Base-by-base conservation (phyloP, 257 asterid species). In the Solanum corneliomulleri region DNA sequence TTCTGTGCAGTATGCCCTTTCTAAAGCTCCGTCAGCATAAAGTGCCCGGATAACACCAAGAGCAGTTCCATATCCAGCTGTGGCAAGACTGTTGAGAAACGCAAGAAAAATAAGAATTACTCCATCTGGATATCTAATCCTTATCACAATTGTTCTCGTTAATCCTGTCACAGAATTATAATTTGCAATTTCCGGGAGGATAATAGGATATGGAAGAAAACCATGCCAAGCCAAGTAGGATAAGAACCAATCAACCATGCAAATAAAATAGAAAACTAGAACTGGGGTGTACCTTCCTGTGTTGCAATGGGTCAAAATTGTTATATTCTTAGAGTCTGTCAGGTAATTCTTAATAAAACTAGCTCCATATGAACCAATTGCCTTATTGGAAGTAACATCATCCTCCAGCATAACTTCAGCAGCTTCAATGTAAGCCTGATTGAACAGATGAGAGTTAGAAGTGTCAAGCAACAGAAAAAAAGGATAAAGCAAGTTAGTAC, bases 51-150 rank as follows among this genome's bases (percentile, higher is more conserved):
- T 97, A 88, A 97, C 98, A 27, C 99, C 99, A 44, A 97, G 89
- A 90, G 99, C 99, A 89, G 99, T 97, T 91, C 99, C 99, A 92
- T 94, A 97, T 89, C 99, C 99, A 90, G 98, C 98, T 70, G 99
- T 97, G 66, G 99, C 99, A 78, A 97, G 95, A 86, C 98, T 97
- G 88, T 87, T 31, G 76, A 35, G 86, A 39, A 39, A 16, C 86
- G 35, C 23, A 11, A 87, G 86, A 86, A 86, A 60, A 86, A 71
- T 78, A 49, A 88, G 85, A 90, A 86, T 82, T 71, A 60, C 82
- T 88, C 76, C 45, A 69, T 33, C 33, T 37, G 62, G 86, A 84
- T 47, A 82, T 60, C 64, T 49, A 76, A 76, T 85, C 81, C 75
- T 78, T 60, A 86, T 89, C 91, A 87, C n/a, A 75, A 72, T 86